Evolutionary conservation across 1,139 yeast genomes (phyloP).

Genomic region (Geotrichum siamense): DNA sequence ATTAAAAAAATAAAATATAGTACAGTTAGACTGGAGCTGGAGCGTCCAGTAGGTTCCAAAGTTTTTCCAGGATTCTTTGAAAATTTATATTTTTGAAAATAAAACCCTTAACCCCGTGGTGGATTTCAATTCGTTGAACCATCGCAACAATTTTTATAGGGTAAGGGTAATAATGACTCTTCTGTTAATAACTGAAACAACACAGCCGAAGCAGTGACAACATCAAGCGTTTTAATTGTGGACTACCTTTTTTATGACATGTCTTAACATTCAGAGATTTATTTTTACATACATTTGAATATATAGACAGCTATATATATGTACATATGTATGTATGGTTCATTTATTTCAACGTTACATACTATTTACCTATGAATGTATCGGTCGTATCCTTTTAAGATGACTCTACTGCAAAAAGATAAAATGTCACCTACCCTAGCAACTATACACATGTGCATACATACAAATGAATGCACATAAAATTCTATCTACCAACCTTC

Average conservation of each 20-base stretch:
- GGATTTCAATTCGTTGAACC: too few relatives aligned
- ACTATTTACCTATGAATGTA: slow-evolving; percentile 3
- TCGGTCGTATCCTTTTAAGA: too few relatives aligned
- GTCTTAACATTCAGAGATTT: too few relatives aligned
- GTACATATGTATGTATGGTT: neutral
- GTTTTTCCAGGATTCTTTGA: slow-evolving; percentile 3
- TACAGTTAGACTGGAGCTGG: slow-evolving; percentile 19
- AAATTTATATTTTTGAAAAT: slow-evolving; percentile 11
- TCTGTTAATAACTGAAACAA: neutral
- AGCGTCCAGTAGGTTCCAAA: slow-evolving; percentile 17
- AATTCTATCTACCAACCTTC: slow-evolving; percentile 4
- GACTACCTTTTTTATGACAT: too few relatives aligned
- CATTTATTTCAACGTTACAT: neutral
- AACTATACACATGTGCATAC: slow-evolving; percentile 7
- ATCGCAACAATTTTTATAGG: too few relatives aligned
- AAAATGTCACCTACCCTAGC: slow-evolving; percentile 7
- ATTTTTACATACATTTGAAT: too few relatives aligned
- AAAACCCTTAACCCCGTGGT: too few relatives aligned
- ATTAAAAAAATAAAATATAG: slow-evolving; percentile 13
- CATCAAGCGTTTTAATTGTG: neutral
- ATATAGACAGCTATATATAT: too few relatives aligned
- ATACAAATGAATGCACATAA: slow-evolving; percentile 9
- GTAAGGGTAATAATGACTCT: too few relatives aligned
- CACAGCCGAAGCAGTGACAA: neutral
- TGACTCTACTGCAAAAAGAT: too few relatives aligned